Conservation (phyloP, 1,284 basidiomycete genomes). For the Boletus semigastroideus region DNA sequence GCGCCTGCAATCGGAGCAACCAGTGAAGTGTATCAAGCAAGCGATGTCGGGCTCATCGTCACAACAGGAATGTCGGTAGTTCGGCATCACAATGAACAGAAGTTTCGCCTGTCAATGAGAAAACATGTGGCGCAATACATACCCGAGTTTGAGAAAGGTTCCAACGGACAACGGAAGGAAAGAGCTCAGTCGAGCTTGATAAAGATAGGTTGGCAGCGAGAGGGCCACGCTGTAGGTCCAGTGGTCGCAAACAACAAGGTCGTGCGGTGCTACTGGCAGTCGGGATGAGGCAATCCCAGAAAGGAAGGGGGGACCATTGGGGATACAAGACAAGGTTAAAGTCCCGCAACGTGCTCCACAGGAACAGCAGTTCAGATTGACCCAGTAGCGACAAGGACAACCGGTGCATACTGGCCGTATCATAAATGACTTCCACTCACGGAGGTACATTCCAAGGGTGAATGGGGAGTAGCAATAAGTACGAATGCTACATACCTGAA, state of each 20-base stretch:
- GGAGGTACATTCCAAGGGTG: constrained; percentile 4
- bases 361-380: constrained; percentile 6
- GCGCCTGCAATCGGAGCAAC: not conserved
- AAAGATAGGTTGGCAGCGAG: constrained; percentile 7
- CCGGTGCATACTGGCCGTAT: not conserved
- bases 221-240: not conserved
- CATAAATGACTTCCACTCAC: not conserved
- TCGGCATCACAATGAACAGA: not conserved
- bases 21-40: constrained; percentile 4
- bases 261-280: constrained; percentile 9
- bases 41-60: constrained; percentile 11
- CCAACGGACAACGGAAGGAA: not conserved
- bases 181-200: constrained; percentile 8
- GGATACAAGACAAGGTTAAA: constrained; percentile 25
- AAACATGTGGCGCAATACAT: not conserved
- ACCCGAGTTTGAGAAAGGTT: not conserved
- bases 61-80: constrained; percentile 2
- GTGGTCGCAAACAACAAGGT: not conserved
- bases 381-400: not conserved
- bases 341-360: constrained; percentile 13
- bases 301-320: constrained; percentile 13
- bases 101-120: not conserved
- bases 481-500: constrained; percentile 8
- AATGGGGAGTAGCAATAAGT: not conserved
- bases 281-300: constrained; percentile 16